These are phyloP conservation scores for Sonneratia alba DNA, from an alignment of 345 rosid species.

Conservation along the genomic window DNA sequence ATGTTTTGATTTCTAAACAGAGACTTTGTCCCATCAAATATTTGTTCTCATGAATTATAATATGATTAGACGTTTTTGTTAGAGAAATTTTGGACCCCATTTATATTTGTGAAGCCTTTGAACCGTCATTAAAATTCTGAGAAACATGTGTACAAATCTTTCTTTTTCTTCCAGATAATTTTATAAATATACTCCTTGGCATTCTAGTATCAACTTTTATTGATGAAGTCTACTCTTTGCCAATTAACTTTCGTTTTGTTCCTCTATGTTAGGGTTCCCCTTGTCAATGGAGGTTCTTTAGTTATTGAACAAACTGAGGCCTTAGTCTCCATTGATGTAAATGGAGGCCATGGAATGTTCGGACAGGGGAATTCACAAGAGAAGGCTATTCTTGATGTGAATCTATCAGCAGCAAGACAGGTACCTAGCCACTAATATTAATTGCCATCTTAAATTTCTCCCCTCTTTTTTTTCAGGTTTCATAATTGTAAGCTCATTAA, in stretches of 20 bases:
- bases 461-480: not conserved
- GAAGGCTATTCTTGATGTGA: slow-evolving; percentile 86
- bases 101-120: not conserved
- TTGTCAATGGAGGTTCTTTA: slow-evolving; percentile 83
- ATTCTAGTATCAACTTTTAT: not conserved
- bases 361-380: slow-evolving; percentile 85
- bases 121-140: not conserved
- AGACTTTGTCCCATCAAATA: not conserved
- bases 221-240: not conserved
- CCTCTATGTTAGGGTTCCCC: slow-evolving; percentile 51
- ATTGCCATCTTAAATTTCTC: not conserved
- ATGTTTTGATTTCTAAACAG: not conserved
- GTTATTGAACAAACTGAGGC: slow-evolving; percentile 99
- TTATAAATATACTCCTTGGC: not conserved
- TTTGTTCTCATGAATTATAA: not conserved
- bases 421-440: slow-evolving; percentile 30
- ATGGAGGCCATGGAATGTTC: slow-evolving; percentile 95
- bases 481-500: not conserved
- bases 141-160: not conserved
- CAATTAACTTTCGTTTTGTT: not conserved
- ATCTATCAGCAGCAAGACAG: slow-evolving; percentile 87
- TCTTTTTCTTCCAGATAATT: not conserved
- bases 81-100: not conserved
- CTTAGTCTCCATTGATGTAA: slow-evolving; percentile 92
- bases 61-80: not conserved